Conservation (phyloP, 2,329 filamentous ascomycete genomes). For the Neopestalotiopsis rosae region DNA sequence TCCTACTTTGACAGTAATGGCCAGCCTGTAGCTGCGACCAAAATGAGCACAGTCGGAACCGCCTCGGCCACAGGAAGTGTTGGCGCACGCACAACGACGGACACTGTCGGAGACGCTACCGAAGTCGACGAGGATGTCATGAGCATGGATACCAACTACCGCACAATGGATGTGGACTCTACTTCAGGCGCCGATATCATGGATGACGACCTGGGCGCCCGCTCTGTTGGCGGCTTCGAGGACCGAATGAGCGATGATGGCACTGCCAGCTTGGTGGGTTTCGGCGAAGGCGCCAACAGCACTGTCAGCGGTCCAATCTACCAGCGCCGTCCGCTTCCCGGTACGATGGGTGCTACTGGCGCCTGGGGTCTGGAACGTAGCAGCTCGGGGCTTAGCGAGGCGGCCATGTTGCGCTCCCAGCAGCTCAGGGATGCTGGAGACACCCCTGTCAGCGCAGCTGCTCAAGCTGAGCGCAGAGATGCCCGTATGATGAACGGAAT, state of each 20-base stretch:
- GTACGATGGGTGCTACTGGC: slow-evolving; percentile 34
- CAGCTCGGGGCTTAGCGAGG: slow-evolving; percentile 57
- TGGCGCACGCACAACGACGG: slow-evolving; percentile 60
- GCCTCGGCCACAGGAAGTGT: slow-evolving; percentile 86
- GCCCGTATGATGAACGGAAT: slow-evolving; percentile 72
- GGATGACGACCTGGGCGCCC: slow-evolving; percentile 47
- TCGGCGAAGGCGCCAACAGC: slow-evolving; percentile 89
- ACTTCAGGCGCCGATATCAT: slow-evolving; percentile 36
- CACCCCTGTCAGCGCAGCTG: slow-evolving; percentile 51
- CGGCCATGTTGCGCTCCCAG: slow-evolving; percentile 35
- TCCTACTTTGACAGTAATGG: slow-evolving; percentile 84
- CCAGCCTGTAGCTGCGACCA: slow-evolving; percentile 70
- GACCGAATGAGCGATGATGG: slow-evolving; percentile 88
- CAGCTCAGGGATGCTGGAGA: slow-evolving; percentile 39
- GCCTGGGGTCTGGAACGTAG: slow-evolving; percentile 55
- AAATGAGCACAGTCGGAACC: slow-evolving; percentile 88
- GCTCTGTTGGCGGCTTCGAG: slow-evolving; percentile 57
- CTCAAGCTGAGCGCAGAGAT: slow-evolving; percentile 59
- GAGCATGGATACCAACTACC: slow-evolving; percentile 69
- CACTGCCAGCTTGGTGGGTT: slow-evolving; percentile 83
- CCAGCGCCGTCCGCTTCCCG: slow-evolving; percentile 54
- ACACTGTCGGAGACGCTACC: slow-evolving; percentile 58
- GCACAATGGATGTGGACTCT: slow-evolving; percentile 61
- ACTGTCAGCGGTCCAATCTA: slow-evolving; percentile 82
- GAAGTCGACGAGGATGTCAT: slow-evolving; percentile 70